Base-by-base conservation (phyloP, 768 basidiomycete genomes). In the Mycena rosella region DNA sequence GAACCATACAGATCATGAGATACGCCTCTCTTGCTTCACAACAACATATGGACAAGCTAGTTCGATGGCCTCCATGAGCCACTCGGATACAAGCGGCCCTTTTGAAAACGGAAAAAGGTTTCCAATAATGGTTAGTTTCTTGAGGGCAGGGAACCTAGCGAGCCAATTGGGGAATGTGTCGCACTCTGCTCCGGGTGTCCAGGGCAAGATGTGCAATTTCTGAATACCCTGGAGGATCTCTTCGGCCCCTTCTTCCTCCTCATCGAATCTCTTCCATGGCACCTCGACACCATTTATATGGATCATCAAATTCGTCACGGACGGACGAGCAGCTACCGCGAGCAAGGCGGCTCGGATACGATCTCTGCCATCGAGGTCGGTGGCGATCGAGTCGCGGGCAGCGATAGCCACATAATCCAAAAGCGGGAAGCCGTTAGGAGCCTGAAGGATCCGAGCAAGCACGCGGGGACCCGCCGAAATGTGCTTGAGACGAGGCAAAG, bases 141-240 rank as follows among this genome's bases (percentile, higher is more conserved):
- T 53, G 15, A 67, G 45, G 2, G 29, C 52, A 2, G 65, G 52
- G 38, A 67, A 67, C 53, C 52, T 27, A 6, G 65, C 59, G 3
- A 60, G 45, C 65, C 65, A 67, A 20, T 20, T 15, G 27, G 65
- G 58, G 10, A 67, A 55, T 15, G 52, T 9, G n/a, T 10, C 9
- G 27, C 38, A n/a, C 32, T 53, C 57, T 3, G 30, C 51, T 17
- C 52, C 42, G 17, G 9, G 44, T n/a, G 58, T 54, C 65, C 65
- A 67, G 9, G 20, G 45, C 1, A 20, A 10, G 27, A 67, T 26
- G 26, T 26, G 24, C 20, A 67, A 18, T 18, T 47, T 22, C 27
- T 49, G 20, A 0, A 67, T 11, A 34, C 15, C 22, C 1, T 6
- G 26, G 7, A 67, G 58, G 2, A 26, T n/a, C 44, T n/a, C 44